Evolutionary conservation across 441 rosid genomes (phyloP).

Genomic region (Metrosideros polymorpha): DNA sequence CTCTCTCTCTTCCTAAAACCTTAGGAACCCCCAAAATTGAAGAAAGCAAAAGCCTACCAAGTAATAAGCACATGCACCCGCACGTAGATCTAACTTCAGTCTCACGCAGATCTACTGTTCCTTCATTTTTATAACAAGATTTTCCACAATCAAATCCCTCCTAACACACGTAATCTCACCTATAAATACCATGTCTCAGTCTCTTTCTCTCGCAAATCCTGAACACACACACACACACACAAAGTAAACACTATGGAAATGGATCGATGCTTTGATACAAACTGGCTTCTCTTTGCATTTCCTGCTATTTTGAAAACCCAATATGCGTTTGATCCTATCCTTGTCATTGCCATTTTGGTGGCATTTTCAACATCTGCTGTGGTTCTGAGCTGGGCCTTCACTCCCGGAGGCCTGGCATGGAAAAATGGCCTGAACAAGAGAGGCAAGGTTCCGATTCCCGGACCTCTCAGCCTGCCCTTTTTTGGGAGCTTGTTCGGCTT

Average conservation of each 20-base stretch:
- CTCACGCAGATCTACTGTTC: not conserved
- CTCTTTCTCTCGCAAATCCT: not conserved
- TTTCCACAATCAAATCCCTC: not conserved
- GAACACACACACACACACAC: not conserved
- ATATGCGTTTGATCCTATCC: not conserved
- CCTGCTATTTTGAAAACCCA: constrained; percentile 14
- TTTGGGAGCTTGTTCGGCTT: constrained; percentile 34
- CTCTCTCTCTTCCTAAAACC: not conserved
- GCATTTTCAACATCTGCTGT: not conserved
- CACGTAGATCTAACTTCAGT: not conserved
- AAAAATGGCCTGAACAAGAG: constrained; percentile 20
- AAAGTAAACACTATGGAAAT: not conserved
- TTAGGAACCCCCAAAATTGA: not conserved
- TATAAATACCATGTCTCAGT: not conserved
- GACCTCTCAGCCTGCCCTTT: constrained; percentile 33
- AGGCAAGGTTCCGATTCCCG: constrained; percentile 26
- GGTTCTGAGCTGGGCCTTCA: constrained; percentile 10
- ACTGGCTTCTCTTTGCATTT: constrained; percentile 19
- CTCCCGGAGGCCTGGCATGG: constrained; percentile 31
- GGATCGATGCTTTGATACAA: constrained; percentile 1
- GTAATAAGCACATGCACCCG: not conserved
- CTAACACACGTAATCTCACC: not conserved
- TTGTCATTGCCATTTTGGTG: not conserved
- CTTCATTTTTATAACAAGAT: not conserved
- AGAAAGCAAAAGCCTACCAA: not conserved